Percentiles rank a stretch among this genome's conserved stretches.
Conservation (phyloP, 495 filamentous ascomycete species). For the Oleoguttula mirabilis region DNA sequence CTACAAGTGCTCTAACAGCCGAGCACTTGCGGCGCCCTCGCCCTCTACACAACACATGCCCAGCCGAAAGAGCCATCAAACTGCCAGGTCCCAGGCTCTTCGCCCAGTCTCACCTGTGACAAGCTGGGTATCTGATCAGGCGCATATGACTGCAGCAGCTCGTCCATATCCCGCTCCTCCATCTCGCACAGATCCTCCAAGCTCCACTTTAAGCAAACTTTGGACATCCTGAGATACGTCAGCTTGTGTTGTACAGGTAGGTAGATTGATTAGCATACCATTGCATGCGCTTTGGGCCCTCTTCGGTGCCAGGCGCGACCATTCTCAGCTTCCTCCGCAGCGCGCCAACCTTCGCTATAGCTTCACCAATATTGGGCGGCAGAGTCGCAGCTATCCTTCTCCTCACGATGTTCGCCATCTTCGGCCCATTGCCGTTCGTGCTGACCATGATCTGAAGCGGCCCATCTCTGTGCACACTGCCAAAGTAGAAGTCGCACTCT, state of each 20-base stretch:
- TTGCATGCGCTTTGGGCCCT: constrained; percentile 82
- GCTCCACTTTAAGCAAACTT: constrained; percentile 75
- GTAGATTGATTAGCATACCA: constrained; percentile 43
- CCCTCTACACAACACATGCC: constrained; percentile 16
- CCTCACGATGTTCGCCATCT: constrained; percentile 76
- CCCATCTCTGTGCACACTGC: constrained; percentile 85
- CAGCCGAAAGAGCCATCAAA: constrained; percentile 31
- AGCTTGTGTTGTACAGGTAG: neutral
- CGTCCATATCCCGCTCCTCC: constrained; percentile 73
- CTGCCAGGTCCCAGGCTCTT: constrained; percentile 20
- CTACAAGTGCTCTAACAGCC: too few species aligned
- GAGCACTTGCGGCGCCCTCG: too few species aligned
- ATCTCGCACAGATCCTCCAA: constrained; percentile 78
- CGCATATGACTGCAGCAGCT: constrained; percentile 56
- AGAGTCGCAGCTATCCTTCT: constrained; percentile 66
- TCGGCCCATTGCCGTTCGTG: constrained; percentile 93
- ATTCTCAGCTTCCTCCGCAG: constrained; percentile 67
- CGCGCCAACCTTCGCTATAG: constrained; percentile 70
- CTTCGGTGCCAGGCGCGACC: constrained; percentile 55
- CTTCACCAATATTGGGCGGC: constrained; percentile 64
- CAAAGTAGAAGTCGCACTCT: constrained; percentile 98
- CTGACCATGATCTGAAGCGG: constrained; percentile 96
- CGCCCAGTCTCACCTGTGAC: constrained; percentile 23
- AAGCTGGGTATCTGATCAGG: constrained; percentile 31
- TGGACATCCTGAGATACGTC: constrained; percentile 55